Base-by-base conservation (phyloP, 2,329 filamentous ascomycete species). In the Ambrosiella beaveri region DNA sequence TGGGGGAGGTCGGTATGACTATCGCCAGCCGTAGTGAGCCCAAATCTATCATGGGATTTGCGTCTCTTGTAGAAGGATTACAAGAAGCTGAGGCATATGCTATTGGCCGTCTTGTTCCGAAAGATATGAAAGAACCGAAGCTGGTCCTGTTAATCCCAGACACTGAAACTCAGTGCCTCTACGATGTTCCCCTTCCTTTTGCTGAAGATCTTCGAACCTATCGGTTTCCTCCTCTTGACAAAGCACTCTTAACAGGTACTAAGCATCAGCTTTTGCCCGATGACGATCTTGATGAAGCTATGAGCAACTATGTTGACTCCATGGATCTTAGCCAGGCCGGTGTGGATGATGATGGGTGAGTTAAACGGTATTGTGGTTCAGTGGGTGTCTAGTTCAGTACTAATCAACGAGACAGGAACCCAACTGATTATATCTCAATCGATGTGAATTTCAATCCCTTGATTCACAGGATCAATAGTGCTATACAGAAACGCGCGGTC, bases 151-250 rank as follows among this genome's bases (percentile, higher is more conserved):
- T 98, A 49, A 84, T 86, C 4, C 93, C 93, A 2, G 78, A 81
- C 17, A 82, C 95, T 60, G 87, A 94, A 62, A 74, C 78, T 63
- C 90, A 96, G 68, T 91, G 87, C 64, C 75, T 98, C 1, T 82
- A 95, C 62, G 93, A 98, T 66, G 78, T 94, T 1, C 88, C 93
- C 40, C 74, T 97, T 5, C 93, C 93, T 0, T 98, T 96, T 65
- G 84, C 88, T 1, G 93, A 98, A 72, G 93, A 98, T 66, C 76
- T 96, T 53, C 81, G 93, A 40, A 78, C 78, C n/a, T 97, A 96
- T 68, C 85, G 83, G 59, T 98, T 98, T 63, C 89, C 93, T 5
- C 88, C 91, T 0, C 73, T 98, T 9, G 90, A 95, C 67, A 85
- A 81, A 62, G 85, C 97, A 36, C 73, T 95, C 44, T 17, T n/a